Conservation (phyloP, 2,329 filamentous ascomycete genomes). For the Cladosporium oxysporum region DNA sequence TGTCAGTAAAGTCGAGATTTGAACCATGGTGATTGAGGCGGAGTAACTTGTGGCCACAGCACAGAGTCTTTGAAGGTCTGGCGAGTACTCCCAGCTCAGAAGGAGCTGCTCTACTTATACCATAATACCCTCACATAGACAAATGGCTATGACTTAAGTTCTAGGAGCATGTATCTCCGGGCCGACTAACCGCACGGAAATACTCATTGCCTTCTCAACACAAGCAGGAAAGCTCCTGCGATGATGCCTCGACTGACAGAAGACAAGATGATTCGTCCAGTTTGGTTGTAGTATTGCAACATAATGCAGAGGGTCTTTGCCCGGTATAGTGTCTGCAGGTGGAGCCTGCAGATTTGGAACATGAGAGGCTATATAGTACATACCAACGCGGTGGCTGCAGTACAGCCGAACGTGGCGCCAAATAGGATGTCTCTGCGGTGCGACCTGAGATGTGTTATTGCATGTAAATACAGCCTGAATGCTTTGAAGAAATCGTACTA, state of each 20-base stretch:
- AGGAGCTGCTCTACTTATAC: background rate
- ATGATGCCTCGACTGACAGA: background rate
- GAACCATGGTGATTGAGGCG: background rate
- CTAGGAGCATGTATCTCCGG: background rate
- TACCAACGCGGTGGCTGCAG: background rate
- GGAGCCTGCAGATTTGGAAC: background rate
- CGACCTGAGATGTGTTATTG: background rate
- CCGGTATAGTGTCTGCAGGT: background rate
- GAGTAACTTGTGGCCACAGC: background rate
- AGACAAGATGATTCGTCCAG: too few species aligned
- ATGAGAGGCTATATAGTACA: background rate
- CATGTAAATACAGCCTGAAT: background rate
- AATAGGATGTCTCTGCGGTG: background rate
- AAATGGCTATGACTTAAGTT: background rate
- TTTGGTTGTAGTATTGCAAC: background rate
- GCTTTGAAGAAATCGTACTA: background rate
- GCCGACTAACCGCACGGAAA: background rate
- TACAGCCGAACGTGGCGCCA: background rate
- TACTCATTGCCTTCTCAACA: background rate
- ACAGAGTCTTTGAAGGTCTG: background rate
- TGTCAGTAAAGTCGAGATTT: conserved; percentile 1
- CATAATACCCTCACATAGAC: background rate
- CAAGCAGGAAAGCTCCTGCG: background rate
- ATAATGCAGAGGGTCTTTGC: background rate
- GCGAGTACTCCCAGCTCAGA: background rate